These are phyloP conservation scores for Coemansia sp. DNA, from an alignment of 192 early-diverging fungal genomes.

Conservation along the genomic window DNA sequence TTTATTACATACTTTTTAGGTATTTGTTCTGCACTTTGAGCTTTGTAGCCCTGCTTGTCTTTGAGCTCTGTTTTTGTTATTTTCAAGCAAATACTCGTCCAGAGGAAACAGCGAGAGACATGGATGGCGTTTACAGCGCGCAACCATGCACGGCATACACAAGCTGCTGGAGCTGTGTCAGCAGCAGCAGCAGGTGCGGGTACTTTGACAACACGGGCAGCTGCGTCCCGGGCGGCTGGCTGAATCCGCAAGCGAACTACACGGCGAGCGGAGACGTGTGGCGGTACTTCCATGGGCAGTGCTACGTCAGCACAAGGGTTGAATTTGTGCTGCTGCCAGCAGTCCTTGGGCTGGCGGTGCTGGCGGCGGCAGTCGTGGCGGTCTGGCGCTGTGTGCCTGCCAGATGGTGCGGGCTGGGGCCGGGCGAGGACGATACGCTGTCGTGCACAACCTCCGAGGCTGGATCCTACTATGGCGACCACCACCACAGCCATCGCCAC, in stretches of 20 bases:
- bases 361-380: constrained; percentile 25
- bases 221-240: constrained; percentile 50
- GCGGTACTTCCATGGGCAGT: constrained; percentile 53
- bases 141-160: constrained; percentile 18
- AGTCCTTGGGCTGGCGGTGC: constrained; percentile 21
- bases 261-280: constrained; percentile 25
- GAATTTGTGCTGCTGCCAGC: constrained; percentile 44
- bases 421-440: neutral
- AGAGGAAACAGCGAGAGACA: neutral
- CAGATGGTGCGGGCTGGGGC: constrained; percentile 2
- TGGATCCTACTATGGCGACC: neutral
- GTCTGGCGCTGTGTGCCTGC: constrained; percentile 34
- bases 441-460: constrained; percentile 20
- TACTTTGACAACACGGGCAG: constrained; percentile 30
- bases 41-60: neutral
- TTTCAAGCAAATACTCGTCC: neutral
- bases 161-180: constrained; percentile 34
- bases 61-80: neutral
- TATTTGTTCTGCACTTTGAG: no score
- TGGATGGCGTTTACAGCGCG: neutral
- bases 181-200: constrained; percentile 30
- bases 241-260: constrained; percentile 31
- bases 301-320: constrained; percentile 34
- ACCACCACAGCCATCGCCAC: constrained; percentile 9
- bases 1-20: no score